Percentiles rank a stretch among this genome's conserved stretches.
Evolutionary conservation across 768 basidiomycete genomes (phyloP).

Genomic region (Lactarius vividus): DNA sequence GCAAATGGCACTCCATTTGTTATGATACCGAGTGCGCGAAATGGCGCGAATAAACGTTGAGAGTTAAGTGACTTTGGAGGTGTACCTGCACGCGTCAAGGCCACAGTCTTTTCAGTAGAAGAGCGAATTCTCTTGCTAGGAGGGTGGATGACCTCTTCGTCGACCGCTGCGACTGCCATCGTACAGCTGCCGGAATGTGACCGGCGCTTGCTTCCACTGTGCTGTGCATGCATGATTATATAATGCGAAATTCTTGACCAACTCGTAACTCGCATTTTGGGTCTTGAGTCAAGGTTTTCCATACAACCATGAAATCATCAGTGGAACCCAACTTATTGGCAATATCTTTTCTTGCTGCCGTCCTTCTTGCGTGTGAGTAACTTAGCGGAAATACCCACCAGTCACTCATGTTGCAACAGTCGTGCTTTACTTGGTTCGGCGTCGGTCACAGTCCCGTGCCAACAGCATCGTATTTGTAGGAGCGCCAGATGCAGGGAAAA

Average conservation of each 20-base stretch:
- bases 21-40: conserved; percentile 91
- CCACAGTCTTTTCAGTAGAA: conserved; percentile 4
- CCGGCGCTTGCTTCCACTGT: not conserved
- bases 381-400: not conserved
- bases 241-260: not conserved
- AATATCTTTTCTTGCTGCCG: conserved; percentile 8
- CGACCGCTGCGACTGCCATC: conserved; percentile 10
- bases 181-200: not conserved
- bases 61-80: conserved; percentile 19
- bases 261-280: not conserved
- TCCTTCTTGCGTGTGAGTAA: conserved; percentile 12
- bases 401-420: conserved; percentile 37
- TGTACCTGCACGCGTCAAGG: not conserved
- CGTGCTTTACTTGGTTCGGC: conserved; percentile 40
- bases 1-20: conserved; percentile 90
- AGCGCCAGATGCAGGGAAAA: conserved; percentile 76
- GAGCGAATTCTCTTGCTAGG: conserved; percentile 17
- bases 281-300: not conserved
- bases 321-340: conserved; percentile 5
- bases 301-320: conserved; percentile 6
- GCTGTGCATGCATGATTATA: not conserved
- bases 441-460: conserved; percentile 48
- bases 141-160: conserved; percentile 12
- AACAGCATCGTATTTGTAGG: conserved; percentile 75
- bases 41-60: conserved; percentile 79